Evolutionary conservation across 31 red algal species (phyloP).

Genomic region (Endocladia muricata): DNA sequence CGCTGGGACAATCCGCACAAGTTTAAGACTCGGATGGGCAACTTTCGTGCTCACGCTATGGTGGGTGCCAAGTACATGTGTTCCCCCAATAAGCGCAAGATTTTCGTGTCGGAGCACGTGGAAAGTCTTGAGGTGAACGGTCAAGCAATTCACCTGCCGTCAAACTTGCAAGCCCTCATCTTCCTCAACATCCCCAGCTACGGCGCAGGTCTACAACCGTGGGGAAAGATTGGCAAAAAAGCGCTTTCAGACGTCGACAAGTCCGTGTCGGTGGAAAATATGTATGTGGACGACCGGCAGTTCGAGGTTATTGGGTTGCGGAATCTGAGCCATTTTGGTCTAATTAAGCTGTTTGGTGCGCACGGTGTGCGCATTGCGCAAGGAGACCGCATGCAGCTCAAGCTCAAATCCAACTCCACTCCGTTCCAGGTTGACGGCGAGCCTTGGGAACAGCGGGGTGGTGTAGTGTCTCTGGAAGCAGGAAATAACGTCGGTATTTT

Average conservation of each 20-base stretch:
- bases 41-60: conserved; percentile 67
- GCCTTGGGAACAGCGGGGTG: conserved; percentile 76
- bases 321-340: conserved; percentile 65
- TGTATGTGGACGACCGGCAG: conserved; percentile 80
- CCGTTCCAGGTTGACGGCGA: conserved; percentile 88
- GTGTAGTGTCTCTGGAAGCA: conserved; percentile 43
- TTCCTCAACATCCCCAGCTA: conserved; percentile 96
- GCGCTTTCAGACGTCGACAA: conserved; percentile 14
- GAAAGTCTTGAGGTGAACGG: conserved; percentile 36
- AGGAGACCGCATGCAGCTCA: conserved; percentile 57
- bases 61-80: conserved; percentile 76
- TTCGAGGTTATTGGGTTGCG: conserved; percentile 84
- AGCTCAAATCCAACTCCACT: conserved; percentile 54
- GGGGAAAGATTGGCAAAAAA: conserved; percentile 21
- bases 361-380: conserved; percentile 74
- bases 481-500: conserved; percentile 61
- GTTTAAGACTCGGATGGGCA: conserved; percentile 68
- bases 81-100: conserved; percentile 22
- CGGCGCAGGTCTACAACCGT: conserved; percentile 84
- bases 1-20: conserved; percentile 83
- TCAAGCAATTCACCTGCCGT: conserved; percentile 12
- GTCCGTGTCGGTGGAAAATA: conserved; percentile 27
- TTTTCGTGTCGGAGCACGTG: conserved; percentile 57
- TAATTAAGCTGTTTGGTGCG: conserved; percentile 62
- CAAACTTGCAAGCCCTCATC: conserved; percentile 74